Evolutionary conservation across 192 early-diverging fungal genomes (phyloP).

Genomic region (Coemansia sp.): DNA sequence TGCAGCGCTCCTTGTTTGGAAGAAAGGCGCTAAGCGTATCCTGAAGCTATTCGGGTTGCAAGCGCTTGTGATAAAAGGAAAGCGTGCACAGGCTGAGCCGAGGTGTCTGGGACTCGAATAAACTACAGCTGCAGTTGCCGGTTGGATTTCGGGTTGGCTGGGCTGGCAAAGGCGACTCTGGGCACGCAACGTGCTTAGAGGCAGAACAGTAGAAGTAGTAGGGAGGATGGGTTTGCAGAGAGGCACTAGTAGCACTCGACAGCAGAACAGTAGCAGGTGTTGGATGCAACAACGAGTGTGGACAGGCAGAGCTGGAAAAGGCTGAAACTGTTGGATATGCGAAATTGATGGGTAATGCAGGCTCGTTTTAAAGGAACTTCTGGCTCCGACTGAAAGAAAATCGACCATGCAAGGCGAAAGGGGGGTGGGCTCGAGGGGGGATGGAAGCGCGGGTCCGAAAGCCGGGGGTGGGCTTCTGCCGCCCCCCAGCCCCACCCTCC

Average conservation of each 20-base stretch:
- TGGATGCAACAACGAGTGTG: constrained; percentile 1
- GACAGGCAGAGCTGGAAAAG: constrained; percentile 7
- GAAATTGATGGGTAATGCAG: constrained; percentile 54
- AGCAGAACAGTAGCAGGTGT: constrained; percentile 2
- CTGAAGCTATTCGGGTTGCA: neutral
- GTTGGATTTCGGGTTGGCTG: neutral
- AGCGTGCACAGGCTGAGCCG: neutral
- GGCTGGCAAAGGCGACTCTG: neutral
- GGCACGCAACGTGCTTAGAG: constrained; percentile 6
- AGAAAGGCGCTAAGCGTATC: neutral
- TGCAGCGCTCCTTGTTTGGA: neutral
- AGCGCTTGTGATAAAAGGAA: neutral
- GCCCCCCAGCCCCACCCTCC: neutral
- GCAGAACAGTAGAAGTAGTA: neutral
- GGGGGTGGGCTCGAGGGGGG: constrained; percentile 5
- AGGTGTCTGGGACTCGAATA: neutral
- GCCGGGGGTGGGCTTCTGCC: constrained; percentile 7
- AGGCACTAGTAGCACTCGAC: neutral
- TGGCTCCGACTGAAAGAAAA: constrained; percentile 47
- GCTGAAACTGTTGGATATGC: constrained; percentile 35
- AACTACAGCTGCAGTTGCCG: neutral
- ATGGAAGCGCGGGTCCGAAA: constrained; percentile 1
- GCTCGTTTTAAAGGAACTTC: constrained; percentile 51
- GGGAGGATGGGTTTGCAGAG: constrained; percentile 1
- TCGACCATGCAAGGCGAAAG: constrained; percentile 1